These are phyloP conservation scores for Triticum urartu DNA, from an alignment of 176 grass and related monocot genomes.

Conservation along the genomic window DNA sequence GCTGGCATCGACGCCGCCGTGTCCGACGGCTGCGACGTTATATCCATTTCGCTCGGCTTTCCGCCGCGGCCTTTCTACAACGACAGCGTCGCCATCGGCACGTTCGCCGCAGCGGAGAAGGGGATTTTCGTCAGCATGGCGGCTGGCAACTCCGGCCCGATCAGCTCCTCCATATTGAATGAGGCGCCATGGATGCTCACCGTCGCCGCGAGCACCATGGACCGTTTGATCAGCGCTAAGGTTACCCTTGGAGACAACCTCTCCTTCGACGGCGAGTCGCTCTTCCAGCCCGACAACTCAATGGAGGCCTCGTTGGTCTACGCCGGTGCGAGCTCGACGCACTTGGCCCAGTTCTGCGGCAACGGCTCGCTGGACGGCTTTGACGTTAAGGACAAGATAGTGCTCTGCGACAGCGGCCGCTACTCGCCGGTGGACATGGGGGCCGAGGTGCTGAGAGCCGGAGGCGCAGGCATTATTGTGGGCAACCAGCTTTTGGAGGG, in stretches of 20 bases:
- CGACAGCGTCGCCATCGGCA: neutral
- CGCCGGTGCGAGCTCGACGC: neutral
- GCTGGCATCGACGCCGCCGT: conserved; percentile 37
- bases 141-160: neutral
- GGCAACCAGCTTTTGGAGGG: neutral
- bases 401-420: neutral
- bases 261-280: neutral
- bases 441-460: neutral
- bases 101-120: neutral
- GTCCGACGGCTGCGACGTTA: conserved; percentile 31
- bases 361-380: neutral
- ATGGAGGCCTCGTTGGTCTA: neutral
- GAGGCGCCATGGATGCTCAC: conserved; percentile 3
- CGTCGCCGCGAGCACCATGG: conserved; percentile 40
- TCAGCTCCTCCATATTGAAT: neutral
- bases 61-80: neutral
- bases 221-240: conserved; percentile 16
- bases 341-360: neutral
- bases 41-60: conserved; percentile 32
- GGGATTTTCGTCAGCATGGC: neutral
- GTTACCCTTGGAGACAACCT: neutral
- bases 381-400: conserved; percentile 41
- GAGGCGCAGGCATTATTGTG: conserved; percentile 38
- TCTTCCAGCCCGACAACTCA: neutral
- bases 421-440: neutral